Percentiles rank a stretch among this genome's conserved stretches.
These are phyloP conservation scores for Phytophthora fragariaefolia DNA, from an alignment of 352 stramenopile species.

Conservation along the genomic window DNA sequence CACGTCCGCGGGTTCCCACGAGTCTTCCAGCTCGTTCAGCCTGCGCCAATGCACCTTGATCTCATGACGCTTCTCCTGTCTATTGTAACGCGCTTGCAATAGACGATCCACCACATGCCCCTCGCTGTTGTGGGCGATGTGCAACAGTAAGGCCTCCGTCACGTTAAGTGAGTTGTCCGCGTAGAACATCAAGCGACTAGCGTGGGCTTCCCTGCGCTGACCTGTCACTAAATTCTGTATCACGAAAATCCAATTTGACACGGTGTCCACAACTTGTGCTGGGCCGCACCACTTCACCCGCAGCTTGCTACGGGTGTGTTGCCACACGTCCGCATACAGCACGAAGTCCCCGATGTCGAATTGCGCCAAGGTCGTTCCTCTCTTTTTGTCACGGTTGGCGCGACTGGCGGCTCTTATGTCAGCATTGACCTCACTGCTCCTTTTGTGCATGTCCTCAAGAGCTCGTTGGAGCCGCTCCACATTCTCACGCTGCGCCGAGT, in stretches of 20 bases:
- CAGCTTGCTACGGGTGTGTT: conserved; percentile 9
- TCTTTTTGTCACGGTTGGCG: not conserved
- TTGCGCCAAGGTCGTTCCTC: conserved; percentile 12
- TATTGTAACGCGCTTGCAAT: not conserved
- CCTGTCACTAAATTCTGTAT: conserved; percentile 7
- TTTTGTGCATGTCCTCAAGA: conserved; percentile 1
- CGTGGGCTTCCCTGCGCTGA: not conserved
- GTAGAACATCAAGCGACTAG: not conserved
- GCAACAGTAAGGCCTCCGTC: not conserved
- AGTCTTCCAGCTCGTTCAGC: conserved; percentile 13
- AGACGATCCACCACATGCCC: too few species aligned
- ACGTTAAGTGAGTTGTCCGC: not conserved
- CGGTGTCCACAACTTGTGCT: conserved; percentile 24
- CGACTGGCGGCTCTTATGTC: not conserved
- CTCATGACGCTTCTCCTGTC: conserved; percentile 1
- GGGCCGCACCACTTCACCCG: conserved; percentile 22
- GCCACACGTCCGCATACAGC: conserved; percentile 19
- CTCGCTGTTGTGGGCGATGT: conserved; percentile 9
- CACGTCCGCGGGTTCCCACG: conserved; percentile 19
- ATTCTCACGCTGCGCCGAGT: not conserved
- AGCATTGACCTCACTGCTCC: not conserved
- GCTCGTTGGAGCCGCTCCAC: not conserved
- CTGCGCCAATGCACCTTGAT: conserved; percentile 16
- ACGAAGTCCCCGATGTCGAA: conserved; percentile 28
- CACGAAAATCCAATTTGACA: too few species aligned